phyloP scores from a whole-genome alignment of 331 rosid genomes.

The Rosa hybrid region DNA sequence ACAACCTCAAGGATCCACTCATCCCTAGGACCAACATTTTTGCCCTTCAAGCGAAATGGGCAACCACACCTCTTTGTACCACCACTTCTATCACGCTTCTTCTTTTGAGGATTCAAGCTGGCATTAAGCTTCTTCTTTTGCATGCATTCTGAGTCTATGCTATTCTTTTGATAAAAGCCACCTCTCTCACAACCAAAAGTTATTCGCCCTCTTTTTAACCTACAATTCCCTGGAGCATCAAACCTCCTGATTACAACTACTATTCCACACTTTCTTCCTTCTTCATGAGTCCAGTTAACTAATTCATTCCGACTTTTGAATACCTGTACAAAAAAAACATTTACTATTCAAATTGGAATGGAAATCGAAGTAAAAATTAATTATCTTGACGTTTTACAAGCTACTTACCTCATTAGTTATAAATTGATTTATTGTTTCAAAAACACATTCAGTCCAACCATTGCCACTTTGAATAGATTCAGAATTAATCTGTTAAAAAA shows the following conservation, averaged over 20 bases:
- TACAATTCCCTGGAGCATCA: neutral
- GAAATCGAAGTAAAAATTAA: no score
- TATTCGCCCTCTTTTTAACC: no score
- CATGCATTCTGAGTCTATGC: neutral
- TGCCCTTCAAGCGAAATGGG: neutral
- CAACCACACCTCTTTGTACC: conserved; percentile 14
- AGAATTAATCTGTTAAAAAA: no score
- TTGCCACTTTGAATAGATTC: no score
- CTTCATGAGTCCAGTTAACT: neutral
- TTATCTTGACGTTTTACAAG: no score
- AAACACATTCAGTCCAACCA: no score
- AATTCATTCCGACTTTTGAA: neutral
- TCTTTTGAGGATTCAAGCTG: no score
- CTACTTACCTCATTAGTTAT: no score
- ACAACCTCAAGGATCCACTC: neutral
- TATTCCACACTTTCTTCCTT: neutral
- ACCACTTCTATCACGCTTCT: neutral
- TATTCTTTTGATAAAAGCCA: neutral
- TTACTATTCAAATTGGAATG: no score
- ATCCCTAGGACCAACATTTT: neutral
- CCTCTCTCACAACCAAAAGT: neutral
- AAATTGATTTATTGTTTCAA: no score
- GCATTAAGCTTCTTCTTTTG: no score
- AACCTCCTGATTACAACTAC: neutral
- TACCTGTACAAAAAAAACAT: neutral